phyloP scores from a whole-genome alignment of 1,284 basidiomycete species.

The Schizophyllum commune region DNA sequence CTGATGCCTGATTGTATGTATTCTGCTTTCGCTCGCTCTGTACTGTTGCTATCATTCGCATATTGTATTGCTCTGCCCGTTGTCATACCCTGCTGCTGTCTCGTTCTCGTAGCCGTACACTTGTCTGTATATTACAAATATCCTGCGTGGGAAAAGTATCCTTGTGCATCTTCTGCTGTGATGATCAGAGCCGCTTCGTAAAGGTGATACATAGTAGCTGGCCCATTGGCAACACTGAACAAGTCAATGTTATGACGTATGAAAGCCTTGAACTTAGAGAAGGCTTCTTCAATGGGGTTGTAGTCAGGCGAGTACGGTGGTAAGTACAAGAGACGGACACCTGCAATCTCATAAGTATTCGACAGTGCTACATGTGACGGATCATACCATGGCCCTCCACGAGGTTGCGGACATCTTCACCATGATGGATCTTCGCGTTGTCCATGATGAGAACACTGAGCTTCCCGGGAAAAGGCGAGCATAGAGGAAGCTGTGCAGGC shows the following conservation, averaged over 20 bases:
- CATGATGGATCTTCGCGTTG: constrained; percentile 23
- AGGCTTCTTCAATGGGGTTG: constrained; percentile 19
- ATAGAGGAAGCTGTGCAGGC: constrained; percentile 15
- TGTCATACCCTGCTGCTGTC: background rate
- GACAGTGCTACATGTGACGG: background rate
- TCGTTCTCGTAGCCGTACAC: background rate
- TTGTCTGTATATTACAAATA: constrained; percentile 13
- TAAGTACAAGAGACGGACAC: constrained; percentile 20
- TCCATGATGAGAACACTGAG: constrained; percentile 23
- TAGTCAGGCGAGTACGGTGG: constrained; percentile 28
- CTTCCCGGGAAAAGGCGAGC: constrained; percentile 17
- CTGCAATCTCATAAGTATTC: constrained; percentile 6
- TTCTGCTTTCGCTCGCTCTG: too few species aligned
- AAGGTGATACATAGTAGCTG: constrained; percentile 15
- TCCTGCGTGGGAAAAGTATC: constrained; percentile 19
- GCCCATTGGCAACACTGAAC: constrained; percentile 5
- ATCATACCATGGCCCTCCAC: constrained; percentile 14
- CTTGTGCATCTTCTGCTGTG: constrained; percentile 13
- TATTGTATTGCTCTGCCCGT: background rate
- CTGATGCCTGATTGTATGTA: background rate
- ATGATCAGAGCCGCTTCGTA: constrained; percentile 15
- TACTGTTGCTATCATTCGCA: background rate
- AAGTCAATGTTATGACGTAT: constrained; percentile 8
- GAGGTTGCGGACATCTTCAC: constrained; percentile 17
- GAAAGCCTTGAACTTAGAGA: constrained; percentile 12